Base-by-base conservation (phyloP, 2,329 filamentous ascomycete species). In the Diaporthe sp. region DNA sequence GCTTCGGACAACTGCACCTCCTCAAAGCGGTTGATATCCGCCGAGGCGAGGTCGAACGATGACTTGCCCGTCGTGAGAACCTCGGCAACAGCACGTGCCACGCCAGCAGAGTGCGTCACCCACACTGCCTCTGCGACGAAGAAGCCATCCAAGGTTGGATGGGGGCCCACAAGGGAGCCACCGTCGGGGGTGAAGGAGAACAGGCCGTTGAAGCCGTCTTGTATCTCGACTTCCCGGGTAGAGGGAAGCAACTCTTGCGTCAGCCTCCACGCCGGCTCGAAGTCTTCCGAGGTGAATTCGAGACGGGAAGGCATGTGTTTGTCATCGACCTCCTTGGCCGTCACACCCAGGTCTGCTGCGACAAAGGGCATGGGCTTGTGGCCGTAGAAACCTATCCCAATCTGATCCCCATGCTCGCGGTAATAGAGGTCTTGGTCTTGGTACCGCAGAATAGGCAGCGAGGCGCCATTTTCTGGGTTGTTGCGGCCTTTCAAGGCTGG, bases 151-250 rank as follows among this genome's bases (percentile, higher is more conserved):
- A 93, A 81, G 19, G 86, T 87, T 9, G 91, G 90, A 0, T 90
- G 85, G 78, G 89, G 86, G 3, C 91, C 91, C 2, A 93, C 84
- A 0, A 93, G 84, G 0, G 91, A 89, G 0, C 90, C 90, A 0
- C 91, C 91, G 71, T 93, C 91, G 0, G 91, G 91, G 0, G 91
- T 93, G 79, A 93, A 93, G 0, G 91, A 93, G 81, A 93, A 91
- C 78, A 93, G 87, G 3, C 91, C 91, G 78, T 93, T 93, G 85
- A 93, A 93, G 0, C 90, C 91, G 55, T 91, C 88, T 0, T 84
- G 88, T 9, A 93, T 87, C 75, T 90, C 82, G 19, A 83, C 87
- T 6, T 89, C 83, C 4, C 83, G 81, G 5, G 93, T 82, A 1
- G 83, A 84, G 0, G 91, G 91, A 1, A 93, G 80, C 0, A 93